Conservation (phyloP, 2,329 filamentous ascomycete species). For the Aspergillus bombycis region DNA sequence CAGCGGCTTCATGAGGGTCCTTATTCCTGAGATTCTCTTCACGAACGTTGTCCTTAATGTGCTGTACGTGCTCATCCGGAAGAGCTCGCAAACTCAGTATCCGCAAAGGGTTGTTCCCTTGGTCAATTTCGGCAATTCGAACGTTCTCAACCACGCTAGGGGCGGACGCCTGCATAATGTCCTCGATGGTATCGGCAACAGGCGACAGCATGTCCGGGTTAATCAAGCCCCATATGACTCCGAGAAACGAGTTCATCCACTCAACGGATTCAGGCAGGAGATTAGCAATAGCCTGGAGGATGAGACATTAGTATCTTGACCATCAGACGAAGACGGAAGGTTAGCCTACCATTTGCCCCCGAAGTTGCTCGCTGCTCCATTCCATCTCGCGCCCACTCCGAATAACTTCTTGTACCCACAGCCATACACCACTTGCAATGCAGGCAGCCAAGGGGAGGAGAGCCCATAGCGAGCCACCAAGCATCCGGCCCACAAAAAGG, state of each 20-base stretch:
- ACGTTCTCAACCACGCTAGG: conserved; percentile 92
- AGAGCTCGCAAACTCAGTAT: conserved; percentile 85
- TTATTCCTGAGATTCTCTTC: conserved; percentile 78
- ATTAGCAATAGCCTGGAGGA: conserved; percentile 71
- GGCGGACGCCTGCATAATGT: conserved; percentile 95
- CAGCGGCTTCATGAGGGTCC: conserved; percentile 83
- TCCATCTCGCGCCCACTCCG: conserved; percentile 80
- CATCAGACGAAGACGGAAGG: neutral
- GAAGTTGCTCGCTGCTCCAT: conserved; percentile 83
- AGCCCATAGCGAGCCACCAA: conserved; percentile 76
- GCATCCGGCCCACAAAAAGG: conserved; percentile 74
- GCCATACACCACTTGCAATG: conserved; percentile 75
- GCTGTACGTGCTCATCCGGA: conserved; percentile 77
- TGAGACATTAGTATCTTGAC: neutral
- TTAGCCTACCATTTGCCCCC: conserved; percentile 70
- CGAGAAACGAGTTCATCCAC: conserved; percentile 92
- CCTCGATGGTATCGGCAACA: conserved; percentile 89
- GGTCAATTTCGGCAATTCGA: conserved; percentile 90
- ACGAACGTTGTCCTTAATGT: conserved; percentile 80
- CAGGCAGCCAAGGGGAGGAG: conserved; percentile 74
- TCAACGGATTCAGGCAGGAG: conserved; percentile 90
- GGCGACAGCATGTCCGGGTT: conserved; percentile 95
- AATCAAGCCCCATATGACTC: conserved; percentile 84
- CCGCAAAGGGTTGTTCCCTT: conserved; percentile 86
- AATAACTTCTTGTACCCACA: conserved; percentile 89